phyloP scores from a whole-genome alignment of 176 grass and related monocot genomes.

The Carex parvula region DNA sequence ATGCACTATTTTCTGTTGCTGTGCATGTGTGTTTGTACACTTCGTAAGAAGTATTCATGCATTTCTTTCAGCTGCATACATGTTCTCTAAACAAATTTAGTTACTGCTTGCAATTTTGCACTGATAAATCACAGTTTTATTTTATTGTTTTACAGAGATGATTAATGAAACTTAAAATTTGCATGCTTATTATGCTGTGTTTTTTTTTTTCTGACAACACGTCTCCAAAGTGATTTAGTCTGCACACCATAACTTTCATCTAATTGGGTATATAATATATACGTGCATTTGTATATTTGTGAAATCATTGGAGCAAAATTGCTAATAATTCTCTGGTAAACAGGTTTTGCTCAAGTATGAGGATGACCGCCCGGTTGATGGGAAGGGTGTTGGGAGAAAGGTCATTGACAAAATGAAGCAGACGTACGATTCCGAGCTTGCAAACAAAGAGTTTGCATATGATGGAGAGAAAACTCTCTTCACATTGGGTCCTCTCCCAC shows the following conservation, averaged over 20 bases:
- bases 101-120: too few relatives aligned
- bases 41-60: too few relatives aligned
- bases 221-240: too few relatives aligned
- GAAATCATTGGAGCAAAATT: slow-evolving; percentile 4
- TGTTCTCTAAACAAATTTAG: too few relatives aligned
- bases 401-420: slow-evolving; percentile 77
- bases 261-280: neutral
- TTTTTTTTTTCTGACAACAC: neutral
- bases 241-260: neutral
- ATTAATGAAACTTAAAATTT: neutral
- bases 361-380: slow-evolving; percentile 73
- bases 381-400: slow-evolving; percentile 60
- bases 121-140: too few relatives aligned
- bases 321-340: neutral
- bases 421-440: slow-evolving; percentile 54
- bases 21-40: too few relatives aligned
- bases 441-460: slow-evolving; percentile 80
- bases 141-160: too few relatives aligned
- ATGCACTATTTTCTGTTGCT: too few relatives aligned
- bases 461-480: slow-evolving; percentile 90
- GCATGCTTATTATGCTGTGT: neutral
- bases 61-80: too few relatives aligned
- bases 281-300: neutral
- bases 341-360: slow-evolving; percentile 85
- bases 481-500: slow-evolving; percentile 70